Evolutionary conservation across 352 stramenopile species (phyloP), one percentile per base, ranked within the genome.

Genomic region (Pilasporangium apinafurcum): DNA sequence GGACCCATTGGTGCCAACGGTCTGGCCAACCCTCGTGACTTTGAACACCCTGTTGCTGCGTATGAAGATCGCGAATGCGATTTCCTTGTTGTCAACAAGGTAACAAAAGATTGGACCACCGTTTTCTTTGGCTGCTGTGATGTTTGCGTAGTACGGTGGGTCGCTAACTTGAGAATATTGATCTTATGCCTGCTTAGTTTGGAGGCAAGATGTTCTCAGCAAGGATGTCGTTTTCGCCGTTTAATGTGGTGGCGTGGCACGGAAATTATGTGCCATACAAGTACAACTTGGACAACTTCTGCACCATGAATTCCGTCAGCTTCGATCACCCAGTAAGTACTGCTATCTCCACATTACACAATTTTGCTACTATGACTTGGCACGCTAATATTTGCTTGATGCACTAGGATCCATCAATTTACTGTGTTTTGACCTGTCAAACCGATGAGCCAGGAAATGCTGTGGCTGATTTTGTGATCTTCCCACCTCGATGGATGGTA

Each of bases 201-300:
- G 83, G 84, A 17, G 83, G 88, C 6, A 51, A 89, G 36, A 52
- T 98, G 22, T 98, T 97, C 60, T 77, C 70, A 16, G 76, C 86
- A 21, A 44, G 52, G 14, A 87, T 88, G 59, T 39, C 51, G 8
- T 92, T 97, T 41, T 97, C 86, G 14, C 95, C 96, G 3, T 98
- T 97, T 60, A 96, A 98, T 51, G 95, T 99, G 3, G 94, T 98
- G 12, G 96, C 95, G n/a, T 99, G 92, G 92, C 95, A 98, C 53
- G 96, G 95, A 29, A 99, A 98, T 65, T 98, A 98, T 50, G 65
- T 96, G 13, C 95, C 96, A 25, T 99, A 93, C 88, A 98, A 98
- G 61, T 98, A 98, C 81, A 84, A 98, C 53, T 62, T 99, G 38
- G 67, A 85, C 45, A 89, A 95, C 43, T 99, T 98, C 52, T 96